Conservation (phyloP, 352 stramenopile genomes). For the Phytophthora agathidicida region DNA sequence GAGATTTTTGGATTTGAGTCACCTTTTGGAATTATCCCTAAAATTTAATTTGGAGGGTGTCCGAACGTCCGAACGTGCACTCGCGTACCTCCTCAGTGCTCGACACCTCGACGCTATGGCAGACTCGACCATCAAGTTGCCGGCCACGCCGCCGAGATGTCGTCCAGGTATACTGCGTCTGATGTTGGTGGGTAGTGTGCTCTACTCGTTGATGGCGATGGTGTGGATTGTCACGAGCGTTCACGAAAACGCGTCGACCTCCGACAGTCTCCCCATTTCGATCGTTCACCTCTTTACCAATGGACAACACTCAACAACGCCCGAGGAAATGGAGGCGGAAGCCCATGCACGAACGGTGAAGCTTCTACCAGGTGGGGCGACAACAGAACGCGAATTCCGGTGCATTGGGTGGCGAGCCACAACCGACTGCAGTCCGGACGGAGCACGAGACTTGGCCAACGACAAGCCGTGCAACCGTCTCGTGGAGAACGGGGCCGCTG, state of each 20-base stretch:
- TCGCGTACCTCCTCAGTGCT: slow-evolving; percentile 1
- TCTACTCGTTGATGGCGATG: slow-evolving; percentile 15
- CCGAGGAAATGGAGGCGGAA: slow-evolving; percentile 16
- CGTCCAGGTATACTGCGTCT: slow-evolving; percentile 19
- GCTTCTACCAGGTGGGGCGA: slow-evolving; percentile 13
- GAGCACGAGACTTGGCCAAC: slow-evolving; percentile 18
- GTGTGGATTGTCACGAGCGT: slow-evolving; percentile 16
- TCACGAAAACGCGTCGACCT: slow-evolving; percentile 13
- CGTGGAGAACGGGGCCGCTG: slow-evolving; percentile 20
- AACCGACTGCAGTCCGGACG: slow-evolving; percentile 15
- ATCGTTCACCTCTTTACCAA: slow-evolving; percentile 20
- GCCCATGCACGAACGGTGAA: slow-evolving; percentile 16
- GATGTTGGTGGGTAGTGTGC: slow-evolving; percentile 24
- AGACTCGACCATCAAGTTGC: slow-evolving; percentile 12
- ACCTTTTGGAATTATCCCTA: too few relatives aligned
- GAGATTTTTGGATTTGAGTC: too few relatives aligned
- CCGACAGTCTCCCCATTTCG: slow-evolving; percentile 18
- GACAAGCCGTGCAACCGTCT: slow-evolving; percentile 25
- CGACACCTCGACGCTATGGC: slow-evolving; percentile 15
- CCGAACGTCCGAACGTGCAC: too few relatives aligned
- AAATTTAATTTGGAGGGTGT: too few relatives aligned
- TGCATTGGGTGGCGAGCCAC: slow-evolving; percentile 32
- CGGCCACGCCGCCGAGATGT: slow-evolving; percentile 17
- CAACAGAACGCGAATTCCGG: slow-evolving; percentile 18
- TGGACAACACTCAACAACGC: slow-evolving; percentile 12